Evolutionary conservation across 208 protist species (phyloP).

Genomic region (Trichomonas vaginalis): DNA sequence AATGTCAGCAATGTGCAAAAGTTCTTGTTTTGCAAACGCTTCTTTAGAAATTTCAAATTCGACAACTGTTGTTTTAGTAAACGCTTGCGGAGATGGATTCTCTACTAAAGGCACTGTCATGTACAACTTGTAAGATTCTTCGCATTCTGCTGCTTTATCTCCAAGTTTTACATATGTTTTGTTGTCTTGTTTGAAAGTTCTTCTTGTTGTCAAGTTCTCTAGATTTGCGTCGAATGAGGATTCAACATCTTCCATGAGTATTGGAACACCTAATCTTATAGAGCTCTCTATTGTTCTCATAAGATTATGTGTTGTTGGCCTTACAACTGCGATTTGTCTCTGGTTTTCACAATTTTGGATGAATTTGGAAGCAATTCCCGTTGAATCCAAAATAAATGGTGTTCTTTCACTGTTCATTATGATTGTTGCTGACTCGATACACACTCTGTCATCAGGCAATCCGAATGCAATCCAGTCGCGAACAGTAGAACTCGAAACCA

Average conservation of each 20-base stretch:
- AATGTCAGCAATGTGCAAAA: background rate
- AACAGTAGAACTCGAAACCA: conserved; percentile 71
- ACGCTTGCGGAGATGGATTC: conserved; percentile 46
- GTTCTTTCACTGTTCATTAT: conserved; percentile 28
- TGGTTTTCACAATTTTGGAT: conserved; percentile 25
- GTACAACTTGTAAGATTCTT: conserved; percentile 48
- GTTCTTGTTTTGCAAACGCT: background rate
- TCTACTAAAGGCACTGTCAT: conserved; percentile 57
- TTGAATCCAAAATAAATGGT: conserved; percentile 43
- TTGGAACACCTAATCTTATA: conserved; percentile 65
- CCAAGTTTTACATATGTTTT: background rate
- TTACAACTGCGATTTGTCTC: background rate
- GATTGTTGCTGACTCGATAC: conserved; percentile 73
- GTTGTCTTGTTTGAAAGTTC: conserved; percentile 15
- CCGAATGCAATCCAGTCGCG: conserved; percentile 80
- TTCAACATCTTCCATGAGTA: conserved; percentile 73
- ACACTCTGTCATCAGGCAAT: conserved; percentile 74
- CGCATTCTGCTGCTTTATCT: conserved; percentile 8
- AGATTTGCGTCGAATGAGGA: conserved; percentile 73
- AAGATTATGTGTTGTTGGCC: conserved; percentile 52
- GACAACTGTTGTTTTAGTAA: background rate
- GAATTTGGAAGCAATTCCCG: conserved; percentile 38
- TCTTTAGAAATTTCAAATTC: background rate
- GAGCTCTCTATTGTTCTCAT: conserved; percentile 66
- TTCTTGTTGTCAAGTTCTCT: conserved; percentile 56